Evolutionary conservation across 2,329 filamentous ascomycete species (phyloP), one percentile per base, ranked within the genome.

Genomic region (Beauveria medogensis): DNA sequence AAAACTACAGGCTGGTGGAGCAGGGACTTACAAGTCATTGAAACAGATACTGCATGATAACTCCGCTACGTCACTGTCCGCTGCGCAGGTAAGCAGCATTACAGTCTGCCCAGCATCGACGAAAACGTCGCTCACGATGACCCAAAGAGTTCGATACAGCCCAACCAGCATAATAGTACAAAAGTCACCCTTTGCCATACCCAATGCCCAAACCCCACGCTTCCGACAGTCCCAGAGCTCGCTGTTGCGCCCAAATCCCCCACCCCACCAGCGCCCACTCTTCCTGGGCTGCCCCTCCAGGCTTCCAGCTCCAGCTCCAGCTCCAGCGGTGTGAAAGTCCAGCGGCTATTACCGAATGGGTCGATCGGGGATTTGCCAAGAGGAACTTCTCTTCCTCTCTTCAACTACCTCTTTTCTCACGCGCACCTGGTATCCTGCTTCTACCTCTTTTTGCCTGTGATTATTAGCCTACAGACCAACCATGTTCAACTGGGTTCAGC

Each of bases 401-500:
- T 46, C 52, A 47, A 44, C 40, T 37, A 58, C 28, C 28, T 22
- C 41, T 37, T 57, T 30, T 20, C 26, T 30, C 44, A 9, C 43
- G 34, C 34, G 14, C 44, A 47, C 58, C 46, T 28, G 28, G 43
- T 37, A 37, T 26, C 30, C 30, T 18, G 9, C 18, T 30, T 12
- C 28, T 41, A 22, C 37, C n/a, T 22, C 22, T 28, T 37, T 24
- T 8, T 26, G 26, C 34, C 20, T 24, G 47, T 37, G 37, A 20
- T 43, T 26, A 10, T 22, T 30, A 51, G 7, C 58, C 58, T 40
- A 54, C 12, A 37, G 30, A 40, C 16, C 58, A 74, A 82, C 71
- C 75, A 94, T 91, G 87, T 92, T 96, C 81, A 94, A 91, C 81
- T 97, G 92, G 92, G 88, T 92, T 69, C 94, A 96, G 79, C 89